phyloP scores from a whole-genome alignment of 768 basidiomycete species.

The Hemileccinum rubropunctum region DNA sequence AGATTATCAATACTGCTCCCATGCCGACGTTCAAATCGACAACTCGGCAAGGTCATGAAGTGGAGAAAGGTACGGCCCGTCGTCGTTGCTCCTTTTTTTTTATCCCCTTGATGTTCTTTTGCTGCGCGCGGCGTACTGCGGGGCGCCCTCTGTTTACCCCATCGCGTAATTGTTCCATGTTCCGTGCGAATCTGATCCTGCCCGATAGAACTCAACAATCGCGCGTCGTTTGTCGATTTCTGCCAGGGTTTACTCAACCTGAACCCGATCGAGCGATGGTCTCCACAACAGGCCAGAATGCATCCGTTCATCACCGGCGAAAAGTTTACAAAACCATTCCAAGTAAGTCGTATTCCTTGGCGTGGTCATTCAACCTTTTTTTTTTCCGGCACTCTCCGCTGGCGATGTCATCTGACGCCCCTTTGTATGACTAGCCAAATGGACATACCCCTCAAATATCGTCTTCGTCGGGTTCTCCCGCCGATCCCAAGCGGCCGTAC shows the following conservation, averaged over 20 bases:
- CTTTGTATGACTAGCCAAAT: conserved; percentile 44
- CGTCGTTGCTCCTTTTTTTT: too few relatives aligned
- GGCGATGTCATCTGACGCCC: conserved; percentile 6
- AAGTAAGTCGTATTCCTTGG: conserved; percentile 48
- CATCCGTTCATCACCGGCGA: conserved; percentile 99
- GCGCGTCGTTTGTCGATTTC: conserved; percentile 96
- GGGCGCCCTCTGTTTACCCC: neutral
- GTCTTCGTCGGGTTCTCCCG: conserved; percentile 30
- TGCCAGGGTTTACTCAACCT: conserved; percentile 91
- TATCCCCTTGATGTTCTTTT: too few relatives aligned
- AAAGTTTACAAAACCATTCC: conserved; percentile 85
- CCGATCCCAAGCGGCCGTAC: conserved; percentile 85
- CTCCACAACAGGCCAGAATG: conserved; percentile 90
- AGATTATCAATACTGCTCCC: conserved; percentile 96
- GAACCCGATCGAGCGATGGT: conserved; percentile 95
- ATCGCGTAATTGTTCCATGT: conserved; percentile 11
- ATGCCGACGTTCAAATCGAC: conserved; percentile 81
- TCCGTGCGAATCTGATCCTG: conserved; percentile 15
- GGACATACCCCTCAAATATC: conserved; percentile 34
- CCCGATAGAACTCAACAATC: conserved; percentile 81
- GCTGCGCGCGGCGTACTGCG: too few relatives aligned
- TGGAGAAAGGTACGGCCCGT: conserved; percentile 76
- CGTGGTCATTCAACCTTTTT: too few relatives aligned
- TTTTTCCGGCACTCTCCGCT: neutral
- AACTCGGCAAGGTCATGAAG: conserved; percentile 67